phyloP scores from a whole-genome alignment of 2,329 filamentous ascomycete species.

The Pseudogymnoascus sp. region DNA sequence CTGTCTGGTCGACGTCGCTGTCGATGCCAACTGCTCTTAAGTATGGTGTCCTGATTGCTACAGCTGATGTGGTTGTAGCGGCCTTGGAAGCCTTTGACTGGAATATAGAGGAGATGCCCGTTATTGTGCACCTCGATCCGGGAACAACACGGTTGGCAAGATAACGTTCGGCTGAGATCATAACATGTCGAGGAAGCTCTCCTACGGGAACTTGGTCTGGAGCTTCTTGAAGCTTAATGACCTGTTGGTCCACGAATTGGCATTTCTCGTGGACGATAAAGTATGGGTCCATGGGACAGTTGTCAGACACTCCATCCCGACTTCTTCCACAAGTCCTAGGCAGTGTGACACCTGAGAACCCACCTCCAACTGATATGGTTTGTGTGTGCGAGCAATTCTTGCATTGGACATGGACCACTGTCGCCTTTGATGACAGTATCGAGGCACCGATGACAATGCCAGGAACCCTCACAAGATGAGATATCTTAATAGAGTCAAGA shows the following conservation, averaged over 20 bases:
- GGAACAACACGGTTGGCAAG: constrained; percentile 93
- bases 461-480: constrained; percentile 88
- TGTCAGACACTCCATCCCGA: constrained; percentile 33
- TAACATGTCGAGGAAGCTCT: constrained; percentile 86
- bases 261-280: constrained; percentile 93
- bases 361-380: constrained; percentile 65
- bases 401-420: constrained; percentile 77
- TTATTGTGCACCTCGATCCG: constrained; percentile 87
- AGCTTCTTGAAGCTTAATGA: constrained; percentile 95
- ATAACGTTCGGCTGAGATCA: constrained; percentile 94
- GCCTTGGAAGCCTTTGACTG: constrained; percentile 83
- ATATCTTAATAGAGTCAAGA: constrained; percentile 85
- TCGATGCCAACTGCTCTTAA: constrained; percentile 87
- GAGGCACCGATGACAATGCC: constrained; percentile 97
- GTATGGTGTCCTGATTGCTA: constrained; percentile 93
- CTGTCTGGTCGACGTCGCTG: constrained; percentile 80
- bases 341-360: constrained; percentile 79
- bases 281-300: constrained; percentile 90
- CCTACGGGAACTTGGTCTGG: constrained; percentile 96
- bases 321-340: constrained; percentile 60
- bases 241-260: constrained; percentile 92
- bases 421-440: constrained; percentile 93
- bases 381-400: constrained; percentile 71
- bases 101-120: constrained; percentile 97
- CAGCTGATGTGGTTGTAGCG: constrained; percentile 63